Evolutionary conservation across 208 protist species (phyloP).

Genomic region (Acanthamoeba quina): DNA sequence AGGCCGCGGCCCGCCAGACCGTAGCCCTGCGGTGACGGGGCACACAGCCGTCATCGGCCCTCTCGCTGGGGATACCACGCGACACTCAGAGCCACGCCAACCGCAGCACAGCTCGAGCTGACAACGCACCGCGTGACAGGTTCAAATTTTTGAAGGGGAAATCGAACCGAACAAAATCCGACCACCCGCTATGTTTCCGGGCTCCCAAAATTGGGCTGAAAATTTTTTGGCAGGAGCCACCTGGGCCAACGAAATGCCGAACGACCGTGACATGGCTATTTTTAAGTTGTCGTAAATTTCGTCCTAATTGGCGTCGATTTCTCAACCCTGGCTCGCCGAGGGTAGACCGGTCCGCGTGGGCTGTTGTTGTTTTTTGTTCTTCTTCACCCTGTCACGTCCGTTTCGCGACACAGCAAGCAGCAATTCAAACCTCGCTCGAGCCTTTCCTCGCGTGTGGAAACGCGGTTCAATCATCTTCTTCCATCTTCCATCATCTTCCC

Average conservation of each 20-base stretch:
- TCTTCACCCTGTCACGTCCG: not conserved
- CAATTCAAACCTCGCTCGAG: not conserved
- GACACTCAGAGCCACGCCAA: too few relatives aligned
- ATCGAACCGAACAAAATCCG: not conserved
- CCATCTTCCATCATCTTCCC: not conserved
- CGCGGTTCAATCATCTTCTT: not conserved
- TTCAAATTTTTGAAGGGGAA: not conserved
- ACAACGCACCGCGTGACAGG: too few relatives aligned
- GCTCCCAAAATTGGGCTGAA: not conserved
- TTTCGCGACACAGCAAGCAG: not conserved
- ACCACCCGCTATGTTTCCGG: not conserved
- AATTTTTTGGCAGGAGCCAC: too few relatives aligned
- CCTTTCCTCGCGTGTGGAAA: not conserved
- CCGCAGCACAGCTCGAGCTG: not conserved
- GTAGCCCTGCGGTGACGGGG: too few relatives aligned
- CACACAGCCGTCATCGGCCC: too few relatives aligned
- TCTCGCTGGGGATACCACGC: not conserved
- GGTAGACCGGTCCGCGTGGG: not conserved
- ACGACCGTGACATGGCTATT: not conserved
- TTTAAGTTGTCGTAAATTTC: not conserved
- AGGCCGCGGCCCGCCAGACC: too few relatives aligned
- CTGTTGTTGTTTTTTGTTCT: not conserved
- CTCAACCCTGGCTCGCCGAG: too few relatives aligned
- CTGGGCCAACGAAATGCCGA: too few relatives aligned
- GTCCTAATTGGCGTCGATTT: not conserved